Evolutionary conservation across 106 monocot species (phyloP), one percentile per base, ranked within the genome.

Genomic region (Cymbidium sinense): DNA sequence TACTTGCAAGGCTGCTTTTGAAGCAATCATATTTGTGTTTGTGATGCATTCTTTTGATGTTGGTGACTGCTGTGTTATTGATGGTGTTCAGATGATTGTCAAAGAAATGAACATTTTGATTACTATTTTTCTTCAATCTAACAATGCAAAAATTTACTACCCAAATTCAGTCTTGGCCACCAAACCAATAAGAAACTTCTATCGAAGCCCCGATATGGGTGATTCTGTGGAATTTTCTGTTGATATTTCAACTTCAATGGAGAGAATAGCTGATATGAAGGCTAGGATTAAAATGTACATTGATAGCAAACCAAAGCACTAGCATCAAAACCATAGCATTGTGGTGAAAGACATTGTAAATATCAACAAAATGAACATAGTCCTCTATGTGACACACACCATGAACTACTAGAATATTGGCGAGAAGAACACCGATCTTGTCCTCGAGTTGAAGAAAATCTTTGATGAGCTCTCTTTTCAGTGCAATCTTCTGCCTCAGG

Each of bases 91-190:
- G 94, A 94, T 98, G 98, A 75, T 77, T 74, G 98, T 98, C 15
- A 94, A 98, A 80, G 91, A 98, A 82, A 98, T 98, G 98, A 98
- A 98, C 58, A 94, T 98, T 58, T 81, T 98, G 69, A 92, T 90
- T 1, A 94, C 98, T 2, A 82, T 94, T 19, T 98, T 98, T 64
- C 73, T 98, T 76, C 92, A 84, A 76, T 94, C 78, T 77, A 92
- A 98, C 79, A 92, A 92, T 69, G 90, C 92, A 84, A 98, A 98
- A 83, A 90, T 94, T 70, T 98, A 92, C 64, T 98, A 98, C 65
- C 98, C 98, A 37, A 94, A 98, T 81, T 51, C 94, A 55, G 90
- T 94, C 4, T 78, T 94, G 64, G 74, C 92, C 31, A 84, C 84
- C 31, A 98, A 98, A 82, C 88, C 98, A 4, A 98, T 98, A 83